phyloP scores from a whole-genome alignment of 805 yeast genomes.

The Wickerhamomyces silvicola region DNA sequence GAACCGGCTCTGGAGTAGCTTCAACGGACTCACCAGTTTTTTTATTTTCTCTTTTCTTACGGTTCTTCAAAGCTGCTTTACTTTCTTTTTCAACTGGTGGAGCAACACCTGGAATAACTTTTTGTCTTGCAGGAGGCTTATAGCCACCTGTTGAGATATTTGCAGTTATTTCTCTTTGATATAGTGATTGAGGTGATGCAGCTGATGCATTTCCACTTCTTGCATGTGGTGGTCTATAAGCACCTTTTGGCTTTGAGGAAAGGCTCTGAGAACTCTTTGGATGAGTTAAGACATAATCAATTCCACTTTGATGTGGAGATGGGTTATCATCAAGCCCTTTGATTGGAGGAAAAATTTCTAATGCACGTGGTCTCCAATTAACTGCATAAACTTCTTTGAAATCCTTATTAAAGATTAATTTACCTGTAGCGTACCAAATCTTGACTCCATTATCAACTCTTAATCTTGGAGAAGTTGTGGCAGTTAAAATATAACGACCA shows the following conservation, averaged over 20 bases:
- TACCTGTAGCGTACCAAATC: constrained; percentile 89
- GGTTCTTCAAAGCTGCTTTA: constrained; percentile 64
- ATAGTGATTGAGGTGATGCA: constrained; percentile 39
- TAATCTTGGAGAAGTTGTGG: constrained; percentile 94
- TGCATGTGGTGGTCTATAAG: constrained; percentile 97
- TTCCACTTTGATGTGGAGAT: constrained; percentile 65
- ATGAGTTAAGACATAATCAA: constrained; percentile 39
- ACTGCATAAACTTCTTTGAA: constrained; percentile 75
- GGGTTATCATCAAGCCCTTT: constrained; percentile 47
- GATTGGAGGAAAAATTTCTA: constrained; percentile 27
- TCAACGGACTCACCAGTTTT: constrained; percentile 24
- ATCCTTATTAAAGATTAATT: constrained; percentile 69
- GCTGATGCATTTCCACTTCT: constrained; percentile 37
- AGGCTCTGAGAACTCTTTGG: constrained; percentile 27
- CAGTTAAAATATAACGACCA: constrained; percentile 87
- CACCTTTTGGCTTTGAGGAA: constrained; percentile 66
- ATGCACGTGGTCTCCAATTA: constrained; percentile 68
- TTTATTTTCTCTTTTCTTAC: constrained; percentile 68
- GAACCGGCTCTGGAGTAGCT: constrained; percentile 12
- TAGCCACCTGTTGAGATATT: constrained; percentile 19
- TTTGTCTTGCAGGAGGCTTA: constrained; percentile 29
- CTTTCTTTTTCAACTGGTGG: constrained; percentile 39
- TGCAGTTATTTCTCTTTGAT: constrained; percentile 47
- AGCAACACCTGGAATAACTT: constrained; percentile 56
- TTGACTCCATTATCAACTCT: constrained; percentile 95